Conservation (phyloP, 208 protist genomes). For the Trichomonas gallinae region DNA sequence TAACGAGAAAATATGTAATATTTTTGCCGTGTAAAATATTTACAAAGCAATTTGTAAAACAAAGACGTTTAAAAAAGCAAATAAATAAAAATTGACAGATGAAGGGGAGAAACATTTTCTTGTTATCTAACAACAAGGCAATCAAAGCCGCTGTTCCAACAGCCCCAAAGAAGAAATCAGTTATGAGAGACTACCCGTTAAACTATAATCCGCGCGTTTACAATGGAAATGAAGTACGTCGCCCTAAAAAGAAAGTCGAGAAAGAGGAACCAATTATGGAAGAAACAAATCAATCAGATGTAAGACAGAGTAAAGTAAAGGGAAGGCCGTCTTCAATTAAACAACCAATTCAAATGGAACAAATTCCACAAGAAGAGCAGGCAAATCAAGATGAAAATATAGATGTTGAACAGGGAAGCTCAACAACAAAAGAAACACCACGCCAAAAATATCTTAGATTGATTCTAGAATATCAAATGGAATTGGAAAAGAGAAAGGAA, state of each 20-base stretch:
- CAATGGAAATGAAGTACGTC: background rate
- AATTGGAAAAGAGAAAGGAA: background rate
- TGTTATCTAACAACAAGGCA: background rate
- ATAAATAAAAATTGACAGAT: background rate
- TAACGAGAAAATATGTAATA: too few species aligned
- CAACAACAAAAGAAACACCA: background rate
- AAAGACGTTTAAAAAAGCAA: background rate
- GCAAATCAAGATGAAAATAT: background rate
- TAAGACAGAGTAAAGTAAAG: background rate
- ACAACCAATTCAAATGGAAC: background rate
- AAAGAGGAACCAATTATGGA: background rate
- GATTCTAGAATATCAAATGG: background rate
- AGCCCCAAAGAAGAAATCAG: background rate
- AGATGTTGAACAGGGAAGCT: background rate
- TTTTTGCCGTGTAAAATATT: too few species aligned
- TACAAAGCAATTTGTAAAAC: too few species aligned
- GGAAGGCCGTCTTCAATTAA: background rate
- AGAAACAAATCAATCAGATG: background rate
- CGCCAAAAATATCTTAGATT: background rate
- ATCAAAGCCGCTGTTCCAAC: background rate
- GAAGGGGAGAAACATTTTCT: background rate
- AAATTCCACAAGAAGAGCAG: background rate
- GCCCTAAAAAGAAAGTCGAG: background rate
- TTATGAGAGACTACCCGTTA: background rate
- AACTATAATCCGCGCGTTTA: background rate